Conservation (phyloP, 176 grass and related monocot species). For the Rhynchospora pubera region DNA sequence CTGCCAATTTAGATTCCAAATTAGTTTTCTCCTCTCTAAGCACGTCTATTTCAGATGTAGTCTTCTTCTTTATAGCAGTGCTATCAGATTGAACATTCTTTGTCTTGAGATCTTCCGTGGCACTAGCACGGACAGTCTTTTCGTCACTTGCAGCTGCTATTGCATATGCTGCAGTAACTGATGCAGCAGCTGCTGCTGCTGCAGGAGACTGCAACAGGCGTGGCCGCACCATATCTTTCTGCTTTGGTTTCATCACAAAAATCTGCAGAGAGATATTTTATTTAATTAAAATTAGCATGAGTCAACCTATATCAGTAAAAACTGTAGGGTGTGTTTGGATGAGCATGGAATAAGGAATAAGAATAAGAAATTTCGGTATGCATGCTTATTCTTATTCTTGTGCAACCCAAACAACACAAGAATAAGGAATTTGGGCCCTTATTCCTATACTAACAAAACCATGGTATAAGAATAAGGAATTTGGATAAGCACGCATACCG, state of each 20-base stretch:
- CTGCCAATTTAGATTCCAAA: constrained; percentile 50
- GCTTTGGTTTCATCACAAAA: constrained; percentile 71
- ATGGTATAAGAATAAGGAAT: too few relatives aligned
- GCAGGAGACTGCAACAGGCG: constrained; percentile 80
- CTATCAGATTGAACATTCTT: constrained; percentile 48
- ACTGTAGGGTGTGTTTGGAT: too few relatives aligned
- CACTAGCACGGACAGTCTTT: constrained; percentile 40
- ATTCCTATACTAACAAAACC: too few relatives aligned
- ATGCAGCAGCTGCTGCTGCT: constrained; percentile 60
- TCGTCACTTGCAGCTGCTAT: constrained; percentile 57
- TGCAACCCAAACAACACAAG: too few relatives aligned
- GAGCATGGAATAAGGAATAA: too few relatives aligned
- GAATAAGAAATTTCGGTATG: too few relatives aligned
- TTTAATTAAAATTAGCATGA: background rate
- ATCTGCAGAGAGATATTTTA: constrained; percentile 33
- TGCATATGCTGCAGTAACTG: constrained; percentile 85
- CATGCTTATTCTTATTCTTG: too few relatives aligned
- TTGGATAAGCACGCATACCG: too few relatives aligned
- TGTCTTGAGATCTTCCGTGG: constrained; percentile 44
- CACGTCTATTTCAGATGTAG: constrained; percentile 37
- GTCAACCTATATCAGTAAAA: background rate
- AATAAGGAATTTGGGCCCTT: too few relatives aligned
- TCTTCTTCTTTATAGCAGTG: constrained; percentile 36
- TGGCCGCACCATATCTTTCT: constrained; percentile 48
- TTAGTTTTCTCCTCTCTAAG: constrained; percentile 48